Evolutionary conservation across 2,329 filamentous ascomycete genomes (phyloP).

Genomic region (Dendryphion nanum): DNA sequence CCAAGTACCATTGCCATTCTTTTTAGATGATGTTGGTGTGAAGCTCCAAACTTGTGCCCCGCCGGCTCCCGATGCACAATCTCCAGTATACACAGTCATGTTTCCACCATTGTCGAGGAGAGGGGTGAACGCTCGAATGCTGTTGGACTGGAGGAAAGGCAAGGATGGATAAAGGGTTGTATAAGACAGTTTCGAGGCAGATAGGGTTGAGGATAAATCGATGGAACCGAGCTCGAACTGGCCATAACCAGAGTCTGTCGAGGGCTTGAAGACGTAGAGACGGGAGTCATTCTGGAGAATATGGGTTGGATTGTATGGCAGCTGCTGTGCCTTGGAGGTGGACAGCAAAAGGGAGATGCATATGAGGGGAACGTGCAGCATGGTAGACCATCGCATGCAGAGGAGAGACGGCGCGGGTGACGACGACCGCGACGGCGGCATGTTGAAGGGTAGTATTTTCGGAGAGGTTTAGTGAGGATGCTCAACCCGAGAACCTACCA

Average conservation of each 20-base stretch:
- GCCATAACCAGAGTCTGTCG: conserved; percentile 42
- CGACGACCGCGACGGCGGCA: conserved; percentile 7
- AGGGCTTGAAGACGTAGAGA: conserved; percentile 70
- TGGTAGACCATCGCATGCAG: conserved; percentile 5
- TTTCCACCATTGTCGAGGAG: conserved; percentile 66
- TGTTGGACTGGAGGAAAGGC: conserved; percentile 59
- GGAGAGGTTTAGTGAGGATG: conserved; percentile 6
- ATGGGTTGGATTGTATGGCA: conserved; percentile 77
- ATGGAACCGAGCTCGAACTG: conserved; percentile 61
- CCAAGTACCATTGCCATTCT: conserved; percentile 57
- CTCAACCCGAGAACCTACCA: conserved; percentile 10
- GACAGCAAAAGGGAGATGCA: conserved; percentile 7
- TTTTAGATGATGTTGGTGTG: conserved; percentile 44
- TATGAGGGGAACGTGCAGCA: conserved; percentile 8
- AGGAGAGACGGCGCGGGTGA: conserved; percentile 4
- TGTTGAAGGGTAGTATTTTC: conserved; percentile 6
- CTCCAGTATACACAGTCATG: conserved; percentile 71
- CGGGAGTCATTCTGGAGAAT: conserved; percentile 60
- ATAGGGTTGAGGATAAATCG: conserved; percentile 61
- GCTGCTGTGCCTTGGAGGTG: conserved; percentile 39
- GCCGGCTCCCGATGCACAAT: conserved; percentile 58
- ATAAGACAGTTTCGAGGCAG: conserved; percentile 43
- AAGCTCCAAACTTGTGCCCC: conserved; percentile 68
- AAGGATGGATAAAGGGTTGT: conserved; percentile 56
- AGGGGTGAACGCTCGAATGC: conserved; percentile 63